Evolutionary conservation across 192 early-diverging fungal genomes (phyloP).

Genomic region (Gamsiella multidivaricata): DNA sequence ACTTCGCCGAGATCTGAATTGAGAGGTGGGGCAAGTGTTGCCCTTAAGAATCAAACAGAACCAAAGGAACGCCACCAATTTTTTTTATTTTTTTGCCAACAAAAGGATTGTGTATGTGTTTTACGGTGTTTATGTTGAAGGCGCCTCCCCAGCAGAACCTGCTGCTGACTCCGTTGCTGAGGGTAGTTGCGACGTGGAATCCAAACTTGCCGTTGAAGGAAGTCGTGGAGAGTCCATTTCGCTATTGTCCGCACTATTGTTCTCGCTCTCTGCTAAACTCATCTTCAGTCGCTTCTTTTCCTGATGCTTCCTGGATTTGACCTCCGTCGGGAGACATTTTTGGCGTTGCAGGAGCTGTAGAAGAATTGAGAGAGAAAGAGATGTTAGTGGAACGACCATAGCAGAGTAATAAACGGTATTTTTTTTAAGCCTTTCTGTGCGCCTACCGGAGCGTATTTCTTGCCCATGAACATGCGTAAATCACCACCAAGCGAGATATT

Average conservation of each 20-base stretch:
- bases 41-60: not conserved
- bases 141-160: not conserved
- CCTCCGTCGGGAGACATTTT: slow-evolving; percentile 47
- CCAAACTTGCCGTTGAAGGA: no score
- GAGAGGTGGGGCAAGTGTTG: not conserved
- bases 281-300: slow-evolving; percentile 40
- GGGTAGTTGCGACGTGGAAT: not conserved
- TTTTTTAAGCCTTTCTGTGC: not conserved
- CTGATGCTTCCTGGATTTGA: slow-evolving; percentile 35
- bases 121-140: no score
- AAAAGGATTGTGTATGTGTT: no score
- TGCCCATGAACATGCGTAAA: slow-evolving; percentile 55
- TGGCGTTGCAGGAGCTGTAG: slow-evolving; percentile 50
- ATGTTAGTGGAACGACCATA: no score
- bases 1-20: not conserved
- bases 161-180: not conserved
- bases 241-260: slow-evolving; percentile 34
- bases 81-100: not conserved
- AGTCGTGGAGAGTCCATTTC: slow-evolving; percentile 25
- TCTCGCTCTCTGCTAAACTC: slow-evolving; percentile 25
- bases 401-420: not conserved
- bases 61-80: not conserved
- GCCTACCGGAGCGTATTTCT: slow-evolving; percentile 30
- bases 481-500: slow-evolving; percentile 52
- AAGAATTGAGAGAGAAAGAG: not conserved